These are phyloP conservation scores for Xylariaceae sp. DNA, from an alignment of 2,329 filamentous ascomycete species.

Conservation along the genomic window DNA sequence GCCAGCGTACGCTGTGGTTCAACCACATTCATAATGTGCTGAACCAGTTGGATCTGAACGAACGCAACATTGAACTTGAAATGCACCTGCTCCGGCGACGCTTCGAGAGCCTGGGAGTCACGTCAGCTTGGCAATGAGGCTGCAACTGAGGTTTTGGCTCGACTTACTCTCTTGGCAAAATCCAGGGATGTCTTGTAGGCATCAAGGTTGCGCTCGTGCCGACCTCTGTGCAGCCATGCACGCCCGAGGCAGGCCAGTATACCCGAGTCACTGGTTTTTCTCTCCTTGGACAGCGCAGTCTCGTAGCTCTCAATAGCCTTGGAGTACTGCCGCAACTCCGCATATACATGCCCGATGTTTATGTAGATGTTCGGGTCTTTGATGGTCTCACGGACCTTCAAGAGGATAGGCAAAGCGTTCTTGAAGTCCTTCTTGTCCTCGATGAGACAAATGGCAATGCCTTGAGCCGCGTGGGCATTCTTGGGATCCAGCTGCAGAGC, in stretches of 20 bases:
- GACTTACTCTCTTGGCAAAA: slow-evolving; percentile 53
- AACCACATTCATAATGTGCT: slow-evolving; percentile 64
- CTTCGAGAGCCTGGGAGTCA: slow-evolving; percentile 56
- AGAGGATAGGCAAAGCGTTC: slow-evolving; percentile 76
- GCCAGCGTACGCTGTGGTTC: slow-evolving; percentile 70
- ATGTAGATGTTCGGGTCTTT: slow-evolving; percentile 83
- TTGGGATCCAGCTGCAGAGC: slow-evolving; percentile 88
- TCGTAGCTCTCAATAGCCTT: slow-evolving; percentile 96
- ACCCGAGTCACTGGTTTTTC: slow-evolving; percentile 63
- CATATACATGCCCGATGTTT: slow-evolving; percentile 89
- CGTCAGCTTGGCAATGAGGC: slow-evolving; percentile 15
- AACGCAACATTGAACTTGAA: slow-evolving; percentile 98
- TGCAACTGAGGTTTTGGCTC: background rate
- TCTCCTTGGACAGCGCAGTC: slow-evolving; percentile 69
- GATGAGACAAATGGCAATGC: slow-evolving; percentile 85
- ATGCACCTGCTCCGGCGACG: slow-evolving; percentile 76
- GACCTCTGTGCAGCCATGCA: slow-evolving; percentile 77
- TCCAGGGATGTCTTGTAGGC: slow-evolving; percentile 50
- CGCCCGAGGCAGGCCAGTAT: slow-evolving; percentile 82
- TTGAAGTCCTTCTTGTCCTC: slow-evolving; percentile 90
- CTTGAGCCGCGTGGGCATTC: slow-evolving; percentile 94
- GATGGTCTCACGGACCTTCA: slow-evolving; percentile 83
- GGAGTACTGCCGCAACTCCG: slow-evolving; percentile 80
- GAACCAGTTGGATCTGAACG: slow-evolving; percentile 89
- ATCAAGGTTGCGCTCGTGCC: slow-evolving; percentile 50